Percentiles rank a stretch among this genome's conserved stretches.
Evolutionary conservation across 2,329 filamentous ascomycete species (phyloP).

Genomic region (Neonectria ditissima): DNA sequence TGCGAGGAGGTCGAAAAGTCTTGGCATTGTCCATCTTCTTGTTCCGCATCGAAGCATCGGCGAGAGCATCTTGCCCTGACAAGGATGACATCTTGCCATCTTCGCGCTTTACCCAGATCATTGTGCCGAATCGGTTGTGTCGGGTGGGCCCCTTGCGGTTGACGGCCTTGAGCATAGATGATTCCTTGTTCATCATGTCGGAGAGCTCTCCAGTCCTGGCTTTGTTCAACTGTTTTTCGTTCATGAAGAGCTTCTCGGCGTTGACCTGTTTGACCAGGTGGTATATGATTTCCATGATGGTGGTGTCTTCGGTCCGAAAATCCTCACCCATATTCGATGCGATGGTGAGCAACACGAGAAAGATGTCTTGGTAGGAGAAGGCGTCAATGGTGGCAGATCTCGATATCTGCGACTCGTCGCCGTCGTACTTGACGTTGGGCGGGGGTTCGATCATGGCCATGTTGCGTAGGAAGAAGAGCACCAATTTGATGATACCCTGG

Average conservation of each 20-base stretch:
- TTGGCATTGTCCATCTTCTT: conserved; percentile 93
- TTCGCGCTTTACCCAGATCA: conserved; percentile 94
- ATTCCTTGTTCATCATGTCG: conserved; percentile 82
- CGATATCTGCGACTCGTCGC: conserved; percentile 90
- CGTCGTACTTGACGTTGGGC: conserved; percentile 78
- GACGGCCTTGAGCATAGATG: conserved; percentile 82
- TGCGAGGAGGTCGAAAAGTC: conserved; percentile 85
- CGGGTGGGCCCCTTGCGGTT: conserved; percentile 83
- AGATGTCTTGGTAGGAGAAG: conserved; percentile 91
- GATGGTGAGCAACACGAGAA: conserved; percentile 85
- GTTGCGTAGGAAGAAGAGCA: conserved; percentile 91
- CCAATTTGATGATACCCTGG: conserved; percentile 90
- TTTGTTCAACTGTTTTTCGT: conserved; percentile 76
- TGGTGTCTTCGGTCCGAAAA: conserved; percentile 87
- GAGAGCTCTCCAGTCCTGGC: conserved; percentile 80
- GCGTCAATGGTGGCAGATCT: conserved; percentile 89
- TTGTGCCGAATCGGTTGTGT: conserved; percentile 95
- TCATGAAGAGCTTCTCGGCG: conserved; percentile 85
- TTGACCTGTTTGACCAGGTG: conserved; percentile 93
- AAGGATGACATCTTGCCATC: conserved; percentile 87
- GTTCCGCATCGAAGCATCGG: conserved; percentile 77
- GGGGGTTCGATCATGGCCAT: conserved; percentile 85
- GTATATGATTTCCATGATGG: conserved; percentile 92
- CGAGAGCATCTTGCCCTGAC: conserved; percentile 87
- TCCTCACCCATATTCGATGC: conserved; percentile 95